Evolutionary conservation across 495 filamentous ascomycete species (phyloP), one percentile per base, ranked within the genome.

Genomic region (Penicillium cosmopolitanum): DNA sequence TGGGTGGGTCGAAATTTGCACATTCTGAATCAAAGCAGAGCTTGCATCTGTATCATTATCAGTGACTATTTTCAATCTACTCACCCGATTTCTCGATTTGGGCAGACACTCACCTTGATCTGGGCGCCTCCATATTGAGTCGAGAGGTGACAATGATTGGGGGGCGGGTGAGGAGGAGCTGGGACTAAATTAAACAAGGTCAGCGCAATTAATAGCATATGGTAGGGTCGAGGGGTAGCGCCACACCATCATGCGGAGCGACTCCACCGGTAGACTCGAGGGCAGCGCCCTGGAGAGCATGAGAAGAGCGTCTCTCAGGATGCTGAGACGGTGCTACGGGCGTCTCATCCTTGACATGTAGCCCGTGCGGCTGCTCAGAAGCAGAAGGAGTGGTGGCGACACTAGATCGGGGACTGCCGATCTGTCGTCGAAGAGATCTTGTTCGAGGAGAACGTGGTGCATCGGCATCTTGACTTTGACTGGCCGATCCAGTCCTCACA

Each of bases 1-100:
- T 4, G 86, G 84, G 70, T 91, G 88, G 3, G 88, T 87, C 38
- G 75, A 70, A n/a, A 96, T 70, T 23, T 82, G 77, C 42, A 93
- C 69, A 51, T 84, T 89, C 28, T 80, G 80, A 55, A 93, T 84
- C 42, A 93, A 75, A 15, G 89, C 85, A 65, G 88, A 83, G 35
- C 66, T 66, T 50, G 70, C 67, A 58, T 74, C 79, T 84, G 52
- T 12, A 5, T 51, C 8, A 13, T 21, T 23, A 31, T 63, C 40
- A 58, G 69, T 67, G 42, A 59, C 52, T 33, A 50, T 5, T 38
- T n/a, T 13, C 35, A 28, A 23, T 36, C n/a, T 21, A 12, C 21
- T 51, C 9, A 3, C 16, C 6, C 23, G 19, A 25, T 38, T 31
- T 31, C 28, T 9, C 28, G 18, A 18, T 4, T 12, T 8, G 50